Conservation (phyloP, 208 protist species). For the Jaenimonas drosophilae region DNA sequence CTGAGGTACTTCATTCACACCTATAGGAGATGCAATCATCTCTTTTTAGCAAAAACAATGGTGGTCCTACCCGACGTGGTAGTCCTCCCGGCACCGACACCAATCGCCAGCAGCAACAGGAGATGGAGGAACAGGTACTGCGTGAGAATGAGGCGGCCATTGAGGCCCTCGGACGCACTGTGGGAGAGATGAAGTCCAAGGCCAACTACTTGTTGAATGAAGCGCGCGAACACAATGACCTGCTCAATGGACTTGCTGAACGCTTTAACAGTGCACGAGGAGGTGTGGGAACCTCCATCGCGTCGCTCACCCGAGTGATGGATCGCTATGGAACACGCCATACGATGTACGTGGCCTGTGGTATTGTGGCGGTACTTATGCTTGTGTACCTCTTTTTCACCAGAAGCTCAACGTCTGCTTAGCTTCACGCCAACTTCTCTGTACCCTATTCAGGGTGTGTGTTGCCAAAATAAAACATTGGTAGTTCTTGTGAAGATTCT, state of each 20-base stretch:
- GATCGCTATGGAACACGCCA: constrained; percentile 51
- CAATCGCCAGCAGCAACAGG: constrained; percentile 10
- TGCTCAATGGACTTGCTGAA: constrained; percentile 30
- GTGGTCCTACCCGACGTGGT: too few species aligned
- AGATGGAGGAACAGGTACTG: constrained; percentile 64
- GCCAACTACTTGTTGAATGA: constrained; percentile 45
- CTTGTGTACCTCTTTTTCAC: constrained; percentile 13
- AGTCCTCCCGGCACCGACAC: background rate
- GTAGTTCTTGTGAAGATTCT: too few species aligned
- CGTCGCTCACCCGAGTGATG: constrained; percentile 38
- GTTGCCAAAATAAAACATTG: too few species aligned
- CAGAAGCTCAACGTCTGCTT: background rate
- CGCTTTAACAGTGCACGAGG: constrained; percentile 35
- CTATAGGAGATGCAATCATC: too few species aligned
- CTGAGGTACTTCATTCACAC: too few species aligned
- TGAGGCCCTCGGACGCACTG: constrained; percentile 43
- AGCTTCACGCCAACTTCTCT: background rate
- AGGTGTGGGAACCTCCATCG: constrained; percentile 45
- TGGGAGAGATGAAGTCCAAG: constrained; percentile 47
- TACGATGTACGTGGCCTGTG: constrained; percentile 18
- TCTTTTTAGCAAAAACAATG: too few species aligned
- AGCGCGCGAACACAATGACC: constrained; percentile 61
- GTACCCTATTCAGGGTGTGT: constrained; percentile 1
- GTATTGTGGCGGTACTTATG: constrained; percentile 30
- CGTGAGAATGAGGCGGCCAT: constrained; percentile 76